A percentile compares a stretch with the other conserved stretches of the same genome.
phyloP scores from a whole-genome alignment of 2,329 filamentous ascomycete genomes.

The Hypoxylon sp. region DNA sequence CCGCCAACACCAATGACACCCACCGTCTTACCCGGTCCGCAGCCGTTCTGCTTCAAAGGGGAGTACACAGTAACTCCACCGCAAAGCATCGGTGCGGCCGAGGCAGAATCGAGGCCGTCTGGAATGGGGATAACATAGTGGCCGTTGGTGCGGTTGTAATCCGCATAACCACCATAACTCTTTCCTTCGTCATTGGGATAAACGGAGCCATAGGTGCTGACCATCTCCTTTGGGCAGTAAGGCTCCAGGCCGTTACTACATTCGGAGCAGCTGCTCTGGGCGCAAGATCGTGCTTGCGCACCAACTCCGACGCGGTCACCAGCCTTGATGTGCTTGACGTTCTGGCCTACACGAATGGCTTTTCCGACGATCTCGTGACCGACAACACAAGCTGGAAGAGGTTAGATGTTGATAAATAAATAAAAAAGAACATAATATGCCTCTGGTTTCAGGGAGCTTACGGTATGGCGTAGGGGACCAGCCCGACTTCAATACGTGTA shows the following conservation, averaged over 20 bases:
- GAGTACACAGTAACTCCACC: conserved; percentile 73
- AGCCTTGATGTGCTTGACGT: conserved; percentile 57
- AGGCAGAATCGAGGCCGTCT: conserved; percentile 50
- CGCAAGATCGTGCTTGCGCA: conserved; percentile 66
- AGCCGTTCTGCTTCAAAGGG: conserved; percentile 69
- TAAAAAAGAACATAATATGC: conserved; percentile 26
- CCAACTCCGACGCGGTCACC: conserved; percentile 56
- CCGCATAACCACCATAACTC: conserved; percentile 65
- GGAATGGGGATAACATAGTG: conserved; percentile 60
- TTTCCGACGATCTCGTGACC: conserved; percentile 73
- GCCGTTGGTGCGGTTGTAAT: conserved; percentile 47
- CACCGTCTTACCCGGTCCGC: conserved; percentile 72
- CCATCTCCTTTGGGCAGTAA: conserved; percentile 51
- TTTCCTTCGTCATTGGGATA: conserved; percentile 62
- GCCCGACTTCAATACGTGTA: conserved; percentile 66
- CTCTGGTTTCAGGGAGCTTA: conserved; percentile 39
- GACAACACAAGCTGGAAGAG: conserved; percentile 59
- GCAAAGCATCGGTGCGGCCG: conserved; percentile 72
- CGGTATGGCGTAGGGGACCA: conserved; percentile 56
- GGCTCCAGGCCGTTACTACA: conserved; percentile 53
- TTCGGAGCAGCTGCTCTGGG: conserved; percentile 52
- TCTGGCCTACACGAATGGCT: conserved; percentile 66
- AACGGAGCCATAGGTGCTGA: conserved; percentile 62
- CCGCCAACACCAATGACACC: conserved; percentile 75
- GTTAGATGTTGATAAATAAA: too few species aligned